Base-by-base conservation (phyloP, 371 early-diverging fungal genomes). In the Mucor ambiguus region DNA sequence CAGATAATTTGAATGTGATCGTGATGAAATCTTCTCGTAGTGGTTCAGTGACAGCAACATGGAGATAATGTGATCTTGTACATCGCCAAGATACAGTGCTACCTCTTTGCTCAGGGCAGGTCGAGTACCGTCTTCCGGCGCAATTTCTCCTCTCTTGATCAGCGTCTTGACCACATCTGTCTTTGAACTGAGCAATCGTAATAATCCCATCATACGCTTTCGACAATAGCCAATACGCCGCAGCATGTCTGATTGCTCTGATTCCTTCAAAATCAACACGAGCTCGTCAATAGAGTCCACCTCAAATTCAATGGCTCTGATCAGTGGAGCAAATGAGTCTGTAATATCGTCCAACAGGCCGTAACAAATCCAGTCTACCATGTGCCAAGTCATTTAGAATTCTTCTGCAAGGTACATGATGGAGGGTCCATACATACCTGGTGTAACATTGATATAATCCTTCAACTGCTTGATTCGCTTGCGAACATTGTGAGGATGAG, bases 61-160 rank as follows among this genome's bases (percentile, higher is more conserved):
- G 11, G 97, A 95, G 60, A 97, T 80, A 9, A 97, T 90, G 71
- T 98, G 98, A 74, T 97, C 97, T 78, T 94, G 92, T 58, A 98
- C 95, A 79, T 98, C 98, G 10, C 95, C 94, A 20, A 97, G 78
- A 74, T 97, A 97, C 11, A 95, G 71, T 0, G 82, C 78, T 1
- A 93, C 94, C 65, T 93, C 94, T 46, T 78, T 75, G 56, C 76
- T 75, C n/a, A 83, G 58, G 11, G 77, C 79, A 29, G 80, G 81
- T 41, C 79, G 70, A 0, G 68, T 66, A 11, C 76, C 76, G 30
- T 75, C 79, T 33, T 59, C 63, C 28, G 75, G 73, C 57, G 84
- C 73, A 55, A 85, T 85, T 68, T 87, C 85, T 33, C 86, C 89
- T 55, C 95, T 83, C 66, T 93, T 93, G 60, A 91, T 88, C 20